Percentiles rank a stretch among this genome's conserved stretches.
Conservation (phyloP, 2,329 filamentous ascomycete genomes). For the Leptodontidium sp. region DNA sequence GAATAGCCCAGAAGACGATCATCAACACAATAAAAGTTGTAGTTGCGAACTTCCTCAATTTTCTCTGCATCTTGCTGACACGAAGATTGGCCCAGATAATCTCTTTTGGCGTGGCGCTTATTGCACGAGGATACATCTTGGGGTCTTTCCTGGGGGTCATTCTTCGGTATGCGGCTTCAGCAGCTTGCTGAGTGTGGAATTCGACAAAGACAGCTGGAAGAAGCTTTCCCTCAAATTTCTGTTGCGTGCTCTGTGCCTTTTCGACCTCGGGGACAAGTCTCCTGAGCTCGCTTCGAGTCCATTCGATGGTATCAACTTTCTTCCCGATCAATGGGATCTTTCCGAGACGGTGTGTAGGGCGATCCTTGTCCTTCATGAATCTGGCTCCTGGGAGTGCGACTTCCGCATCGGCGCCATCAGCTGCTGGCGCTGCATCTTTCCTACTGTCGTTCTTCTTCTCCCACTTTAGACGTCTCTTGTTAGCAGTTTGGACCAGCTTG, state of each 20-base stretch:
- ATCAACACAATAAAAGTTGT: conserved; percentile 75
- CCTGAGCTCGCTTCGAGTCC: conserved; percentile 80
- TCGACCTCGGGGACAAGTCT: conserved; percentile 77
- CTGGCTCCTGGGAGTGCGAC: conserved; percentile 73
- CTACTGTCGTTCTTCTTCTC: conserved; percentile 39
- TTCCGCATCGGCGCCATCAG: conserved; percentile 64
- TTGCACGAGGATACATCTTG: conserved; percentile 81
- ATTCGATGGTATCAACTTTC: conserved; percentile 94
- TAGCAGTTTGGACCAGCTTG: conserved; percentile 80
- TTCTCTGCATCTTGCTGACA: conserved; percentile 83
- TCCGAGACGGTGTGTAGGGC: conserved; percentile 78
- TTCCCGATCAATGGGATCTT: conserved; percentile 77
- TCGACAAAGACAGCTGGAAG: conserved; percentile 81
- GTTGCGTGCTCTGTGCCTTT: conserved; percentile 71
- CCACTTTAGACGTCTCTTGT: conserved; percentile 73
- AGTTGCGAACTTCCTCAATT: conserved; percentile 73
- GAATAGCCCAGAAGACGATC: conserved; percentile 85
- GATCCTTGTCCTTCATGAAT: conserved; percentile 75
- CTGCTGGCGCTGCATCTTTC: conserved; percentile 58
- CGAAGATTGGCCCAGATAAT: conserved; percentile 87
- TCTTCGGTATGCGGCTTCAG: conserved; percentile 85
- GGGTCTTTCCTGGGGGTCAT: conserved; percentile 84
- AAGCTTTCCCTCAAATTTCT: conserved; percentile 67
- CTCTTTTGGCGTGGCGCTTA: conserved; percentile 81
- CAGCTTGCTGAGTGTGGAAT: conserved; percentile 81